Evolutionary conservation across 129 eudicot genomes (phyloP), one percentile per base, ranked within the genome.

Genomic region (Erigeron canadensis): DNA sequence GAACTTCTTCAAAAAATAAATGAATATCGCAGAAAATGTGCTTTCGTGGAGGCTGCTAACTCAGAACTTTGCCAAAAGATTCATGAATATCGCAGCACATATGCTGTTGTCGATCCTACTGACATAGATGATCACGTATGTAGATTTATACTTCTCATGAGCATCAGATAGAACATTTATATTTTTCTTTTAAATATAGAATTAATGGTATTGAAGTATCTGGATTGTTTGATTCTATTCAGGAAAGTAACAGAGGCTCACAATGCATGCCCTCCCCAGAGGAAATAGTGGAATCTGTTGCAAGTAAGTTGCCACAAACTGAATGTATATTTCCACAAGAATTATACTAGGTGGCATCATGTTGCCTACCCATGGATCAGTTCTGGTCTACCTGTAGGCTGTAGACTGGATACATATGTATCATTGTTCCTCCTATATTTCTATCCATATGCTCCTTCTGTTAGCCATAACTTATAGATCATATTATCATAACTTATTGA

Each of bases 111-210:
- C 23, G 83, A 60, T 57, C 68, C 23, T 44, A n/a, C 17, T 63
- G 90, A 80, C 59, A 75, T 81, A 34, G 73, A 80, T 61, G 34
- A 63, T 77, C 79, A 81, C 50, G 99, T 95, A 84, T 44, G 83
- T 77, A 62, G 56, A 22, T 55, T 51, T 42, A 58, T 43, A 58
- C 58, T 79, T 65, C 50, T 66, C 65, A 56, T 55, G 72, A 21
- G 5, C 67, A 41, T 17, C 41, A 53, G 28, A 71, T n/a, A 55
- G 5, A 46, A 69, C 39, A 15, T 37, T 21, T 43, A 43, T 40
- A 38, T n/a, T 47, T 69, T 56, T 46, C 18, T 48, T 55, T 65
- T 68, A 56, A 43, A 19, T 48, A 64, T 38, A 64, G 34, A 37
- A 66, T 57, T 34, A 39, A 59, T 69, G 63, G 7, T 56, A 70